phyloP scores from a whole-genome alignment of 1,284 basidiomycete species.

The Moniliophthora roreri region DNA sequence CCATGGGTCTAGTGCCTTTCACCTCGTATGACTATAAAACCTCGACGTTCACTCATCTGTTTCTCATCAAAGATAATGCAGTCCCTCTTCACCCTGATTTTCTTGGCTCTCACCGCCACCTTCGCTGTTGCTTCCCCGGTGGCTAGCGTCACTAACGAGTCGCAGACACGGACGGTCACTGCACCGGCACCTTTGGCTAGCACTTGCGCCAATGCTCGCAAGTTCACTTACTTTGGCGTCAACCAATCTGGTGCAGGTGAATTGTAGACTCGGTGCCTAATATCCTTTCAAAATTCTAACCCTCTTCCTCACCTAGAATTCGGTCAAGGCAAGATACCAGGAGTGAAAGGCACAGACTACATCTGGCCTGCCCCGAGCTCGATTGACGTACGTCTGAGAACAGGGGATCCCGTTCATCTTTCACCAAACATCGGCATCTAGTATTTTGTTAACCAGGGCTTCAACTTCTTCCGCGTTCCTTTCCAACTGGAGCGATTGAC shows the following conservation, averaged over 20 bases:
- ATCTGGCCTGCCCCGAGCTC: constrained; percentile 15
- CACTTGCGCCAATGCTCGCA: constrained; percentile 37
- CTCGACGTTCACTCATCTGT: no score
- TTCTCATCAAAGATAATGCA: background rate
- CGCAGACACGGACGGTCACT: background rate
- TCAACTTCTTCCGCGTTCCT: constrained; percentile 65
- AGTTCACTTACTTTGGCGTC: constrained; percentile 65
- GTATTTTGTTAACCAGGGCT: constrained; percentile 55
- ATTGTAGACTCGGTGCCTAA: constrained; percentile 41
- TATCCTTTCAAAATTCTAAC: no score
- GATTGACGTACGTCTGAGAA: constrained; percentile 14
- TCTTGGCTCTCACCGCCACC: background rate
- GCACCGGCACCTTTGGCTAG: constrained; percentile 7
- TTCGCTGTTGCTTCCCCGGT: constrained; percentile 21
- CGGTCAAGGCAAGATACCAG: background rate
- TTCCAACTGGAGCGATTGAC: constrained; percentile 59
- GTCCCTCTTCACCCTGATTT: background rate
- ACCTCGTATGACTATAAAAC: background rate
- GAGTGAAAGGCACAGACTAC: constrained; percentile 3
- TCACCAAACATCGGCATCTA: constrained; percentile 26
- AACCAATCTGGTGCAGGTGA: constrained; percentile 53
- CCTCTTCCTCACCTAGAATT: background rate
- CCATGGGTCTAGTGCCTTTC: background rate
- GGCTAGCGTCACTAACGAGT: constrained; percentile 16
- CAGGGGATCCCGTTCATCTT: constrained; percentile 17